phyloP scores from a whole-genome alignment of 2,329 filamentous ascomycete species.

The Pseudocercospora ulei region DNA sequence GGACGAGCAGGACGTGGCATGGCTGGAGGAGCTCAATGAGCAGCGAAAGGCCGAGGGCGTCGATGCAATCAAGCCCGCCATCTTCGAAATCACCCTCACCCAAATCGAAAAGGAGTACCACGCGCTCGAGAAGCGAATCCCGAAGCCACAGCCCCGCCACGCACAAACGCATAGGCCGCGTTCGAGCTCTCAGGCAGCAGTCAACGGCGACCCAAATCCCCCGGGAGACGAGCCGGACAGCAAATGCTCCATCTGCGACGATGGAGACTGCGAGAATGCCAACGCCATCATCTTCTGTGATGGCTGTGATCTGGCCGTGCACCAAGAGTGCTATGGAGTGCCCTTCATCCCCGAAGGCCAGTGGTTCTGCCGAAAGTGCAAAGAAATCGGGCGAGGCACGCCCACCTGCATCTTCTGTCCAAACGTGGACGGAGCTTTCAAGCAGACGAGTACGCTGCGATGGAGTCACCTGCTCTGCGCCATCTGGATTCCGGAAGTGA shows the following conservation, averaged over 20 bases:
- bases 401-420: constrained; percentile 97
- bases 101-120: constrained; percentile 99
- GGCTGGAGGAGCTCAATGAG: constrained; percentile 75
- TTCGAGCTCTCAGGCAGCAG: constrained; percentile 86
- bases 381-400: constrained; percentile 82
- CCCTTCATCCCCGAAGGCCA: constrained; percentile 98
- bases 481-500: constrained; percentile 97
- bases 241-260: constrained; percentile 95
- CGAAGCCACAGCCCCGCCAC: constrained; percentile 91
- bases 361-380: constrained; percentile 95
- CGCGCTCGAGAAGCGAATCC: constrained; percentile 87
- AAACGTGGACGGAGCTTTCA: constrained; percentile 94
- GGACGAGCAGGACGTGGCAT: constrained; percentile 98
- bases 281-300: constrained; percentile 99
- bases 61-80: constrained; percentile 77
- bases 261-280: constrained; percentile 98
- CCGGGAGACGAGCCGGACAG: constrained; percentile 87
- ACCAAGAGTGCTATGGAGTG: constrained; percentile 97
- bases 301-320: constrained; percentile 91
- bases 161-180: constrained; percentile 87
- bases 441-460: constrained; percentile 90
- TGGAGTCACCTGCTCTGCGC: constrained; percentile 96
- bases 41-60: constrained; percentile 64
- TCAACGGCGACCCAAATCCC: constrained; percentile 79
- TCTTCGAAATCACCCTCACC: constrained; percentile 96